Conservation (phyloP, 73 alveolate genomes). For the Stentor roeselii region DNA sequence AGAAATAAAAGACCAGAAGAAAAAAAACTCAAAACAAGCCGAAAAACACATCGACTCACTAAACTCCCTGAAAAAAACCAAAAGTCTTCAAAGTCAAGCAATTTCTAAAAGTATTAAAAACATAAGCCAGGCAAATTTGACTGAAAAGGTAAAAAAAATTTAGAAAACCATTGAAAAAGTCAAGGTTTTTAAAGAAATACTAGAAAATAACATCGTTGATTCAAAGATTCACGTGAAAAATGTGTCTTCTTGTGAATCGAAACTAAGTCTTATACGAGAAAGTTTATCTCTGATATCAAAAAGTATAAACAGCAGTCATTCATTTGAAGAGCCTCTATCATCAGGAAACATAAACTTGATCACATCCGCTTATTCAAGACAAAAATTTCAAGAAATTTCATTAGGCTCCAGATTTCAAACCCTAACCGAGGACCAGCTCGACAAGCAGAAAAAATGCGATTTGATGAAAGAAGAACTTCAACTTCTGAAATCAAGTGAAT, state of each 20-base stretch:
- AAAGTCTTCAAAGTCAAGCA: neutral
- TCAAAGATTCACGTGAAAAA: neutral
- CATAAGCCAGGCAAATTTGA: neutral
- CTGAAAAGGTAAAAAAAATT: neutral
- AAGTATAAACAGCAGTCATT: neutral
- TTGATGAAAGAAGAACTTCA: neutral
- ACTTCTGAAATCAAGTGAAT: neutral
- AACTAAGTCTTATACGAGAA: neutral
- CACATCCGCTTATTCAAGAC: neutral
- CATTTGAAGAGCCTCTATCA: neutral
- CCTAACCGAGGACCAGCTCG: neutral
- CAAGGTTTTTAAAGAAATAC: neutral
- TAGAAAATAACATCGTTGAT: neutral
- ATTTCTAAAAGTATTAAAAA: neutral
- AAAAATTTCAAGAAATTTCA: neutral
- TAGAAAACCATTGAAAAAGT: neutral
- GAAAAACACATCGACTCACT: neutral
- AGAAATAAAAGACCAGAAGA: neutral
- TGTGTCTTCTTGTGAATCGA: neutral
- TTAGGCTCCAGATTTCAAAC: neutral
- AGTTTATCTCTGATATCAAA: neutral
- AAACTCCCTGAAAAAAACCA: neutral
- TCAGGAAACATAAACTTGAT: neutral
- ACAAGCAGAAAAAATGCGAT: neutral
- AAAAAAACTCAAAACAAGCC: no score